Conservation (phyloP, 2,329 filamentous ascomycete species). For the Fusarium buxicola region DNA sequence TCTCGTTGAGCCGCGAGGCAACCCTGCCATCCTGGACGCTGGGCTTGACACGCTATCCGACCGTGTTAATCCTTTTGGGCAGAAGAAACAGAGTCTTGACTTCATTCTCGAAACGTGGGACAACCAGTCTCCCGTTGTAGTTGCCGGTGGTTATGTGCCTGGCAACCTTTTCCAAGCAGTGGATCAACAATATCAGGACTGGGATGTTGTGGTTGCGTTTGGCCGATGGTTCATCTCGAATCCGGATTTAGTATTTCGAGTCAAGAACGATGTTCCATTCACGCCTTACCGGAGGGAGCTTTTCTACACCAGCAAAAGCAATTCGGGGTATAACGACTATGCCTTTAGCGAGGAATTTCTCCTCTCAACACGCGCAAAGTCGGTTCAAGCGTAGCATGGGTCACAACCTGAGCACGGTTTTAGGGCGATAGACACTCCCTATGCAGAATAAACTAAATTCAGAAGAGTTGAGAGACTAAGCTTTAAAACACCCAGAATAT, state of each 20-base stretch:
- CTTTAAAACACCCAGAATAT: too few relatives aligned
- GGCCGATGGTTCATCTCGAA: slow-evolving; percentile 52
- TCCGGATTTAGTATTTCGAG: slow-evolving; percentile 53
- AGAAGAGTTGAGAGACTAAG: too few relatives aligned
- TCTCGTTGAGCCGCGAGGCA: slow-evolving; percentile 51
- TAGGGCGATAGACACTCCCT: too few relatives aligned
- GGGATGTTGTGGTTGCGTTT: slow-evolving; percentile 47
- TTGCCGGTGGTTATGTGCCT: slow-evolving; percentile 49
- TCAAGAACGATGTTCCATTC: slow-evolving; percentile 52
- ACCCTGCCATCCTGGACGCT: slow-evolving; percentile 52
- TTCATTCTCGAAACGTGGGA: slow-evolving; percentile 50
- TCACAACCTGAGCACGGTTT: too few relatives aligned
- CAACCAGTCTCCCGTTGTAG: slow-evolving; percentile 47
- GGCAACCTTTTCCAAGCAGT: slow-evolving; percentile 40
- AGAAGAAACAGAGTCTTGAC: slow-evolving; percentile 50
- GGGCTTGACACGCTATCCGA: background rate
- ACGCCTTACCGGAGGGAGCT: slow-evolving; percentile 52
- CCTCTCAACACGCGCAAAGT: background rate
- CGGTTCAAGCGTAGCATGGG: too few relatives aligned
- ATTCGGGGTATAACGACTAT: slow-evolving; percentile 48
- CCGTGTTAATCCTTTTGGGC: slow-evolving; percentile 11
- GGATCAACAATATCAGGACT: slow-evolving; percentile 42
- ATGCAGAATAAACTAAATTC: too few relatives aligned
- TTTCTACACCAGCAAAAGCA: slow-evolving; percentile 52
- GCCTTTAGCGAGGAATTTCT: slow-evolving; percentile 43